These are phyloP conservation scores for Sporothrix dimorphospora DNA, from an alignment of 2,329 filamentous ascomycete genomes.

Conservation along the genomic window DNA sequence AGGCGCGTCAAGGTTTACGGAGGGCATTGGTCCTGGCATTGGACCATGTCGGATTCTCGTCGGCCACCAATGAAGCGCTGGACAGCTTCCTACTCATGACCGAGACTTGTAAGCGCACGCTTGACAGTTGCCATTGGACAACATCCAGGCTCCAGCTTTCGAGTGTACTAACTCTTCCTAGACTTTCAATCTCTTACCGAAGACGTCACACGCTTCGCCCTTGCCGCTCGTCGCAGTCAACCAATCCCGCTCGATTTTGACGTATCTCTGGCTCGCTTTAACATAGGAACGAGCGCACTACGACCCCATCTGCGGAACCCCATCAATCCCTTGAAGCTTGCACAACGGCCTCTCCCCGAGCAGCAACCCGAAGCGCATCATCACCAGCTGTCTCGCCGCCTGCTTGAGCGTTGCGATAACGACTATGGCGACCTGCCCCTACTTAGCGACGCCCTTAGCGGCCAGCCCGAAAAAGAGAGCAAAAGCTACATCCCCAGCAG, in stretches of 20 bases:
- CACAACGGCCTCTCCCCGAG: neutral
- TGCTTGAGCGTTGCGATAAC: neutral
- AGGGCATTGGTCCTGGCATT: constrained; percentile 60
- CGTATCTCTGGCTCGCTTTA: constrained; percentile 54
- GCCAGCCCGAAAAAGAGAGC: constrained; percentile 58
- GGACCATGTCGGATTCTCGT: constrained; percentile 61
- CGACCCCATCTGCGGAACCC: constrained; percentile 61
- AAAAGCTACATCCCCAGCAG: constrained; percentile 60
- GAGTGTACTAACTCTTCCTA: constrained; percentile 39
- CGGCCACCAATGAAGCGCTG: constrained; percentile 58
- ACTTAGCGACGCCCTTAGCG: constrained; percentile 60
- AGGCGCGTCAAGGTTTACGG: constrained; percentile 51
- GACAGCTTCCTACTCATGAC: constrained; percentile 60
- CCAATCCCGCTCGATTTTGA: constrained; percentile 63
- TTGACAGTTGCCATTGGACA: neutral
- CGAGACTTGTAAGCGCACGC: constrained; percentile 57
- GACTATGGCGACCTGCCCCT: constrained; percentile 45
- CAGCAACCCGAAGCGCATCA: neutral
- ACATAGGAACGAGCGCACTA: constrained; percentile 55
- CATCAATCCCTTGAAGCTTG: constrained; percentile 44
- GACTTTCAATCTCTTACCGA: constrained; percentile 55
- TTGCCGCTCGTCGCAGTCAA: constrained; percentile 55
- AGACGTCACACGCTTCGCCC: constrained; percentile 52
- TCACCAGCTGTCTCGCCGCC: neutral
- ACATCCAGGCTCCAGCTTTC: neutral